These are phyloP conservation scores for Botrytis pseudocinerea DNA, from an alignment of 2,329 filamentous ascomycete species.

Conservation along the genomic window DNA sequence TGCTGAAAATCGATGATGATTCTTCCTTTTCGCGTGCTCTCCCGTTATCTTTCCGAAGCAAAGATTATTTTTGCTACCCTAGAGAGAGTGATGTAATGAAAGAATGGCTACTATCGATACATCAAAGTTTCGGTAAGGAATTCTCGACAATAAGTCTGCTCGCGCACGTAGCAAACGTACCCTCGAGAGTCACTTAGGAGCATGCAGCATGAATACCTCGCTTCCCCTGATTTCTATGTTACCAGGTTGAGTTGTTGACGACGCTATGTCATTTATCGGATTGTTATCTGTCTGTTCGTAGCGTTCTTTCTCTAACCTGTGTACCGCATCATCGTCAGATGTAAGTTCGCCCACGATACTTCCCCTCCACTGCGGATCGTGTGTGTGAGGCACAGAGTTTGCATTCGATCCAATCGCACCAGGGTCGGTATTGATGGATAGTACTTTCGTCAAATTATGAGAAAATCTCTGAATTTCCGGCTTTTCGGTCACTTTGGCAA, in stretches of 20 bases:
- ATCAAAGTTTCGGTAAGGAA: background rate
- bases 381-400: background rate
- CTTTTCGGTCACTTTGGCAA: conserved; percentile 46
- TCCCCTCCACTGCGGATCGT: conserved; percentile 29
- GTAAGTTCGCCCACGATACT: conserved; percentile 35
- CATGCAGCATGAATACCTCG: background rate
- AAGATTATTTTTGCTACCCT: background rate
- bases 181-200: background rate
- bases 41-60: background rate
- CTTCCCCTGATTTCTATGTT: background rate
- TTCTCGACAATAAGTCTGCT: background rate
- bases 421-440: conserved; percentile 13
- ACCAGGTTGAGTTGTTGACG: background rate
- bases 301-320: background rate
- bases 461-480: conserved; percentile 39
- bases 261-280: background rate
- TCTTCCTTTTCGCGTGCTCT: background rate
- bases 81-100: background rate
- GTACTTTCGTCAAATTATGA: conserved; percentile 24
- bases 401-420: background rate
- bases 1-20: too few species aligned
- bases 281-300: background rate
- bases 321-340: background rate
- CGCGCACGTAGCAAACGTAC: background rate
- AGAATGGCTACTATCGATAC: background rate